phyloP scores from a whole-genome alignment of 2,329 filamentous ascomycete species.

The Diaporthe aspalathi region DNA sequence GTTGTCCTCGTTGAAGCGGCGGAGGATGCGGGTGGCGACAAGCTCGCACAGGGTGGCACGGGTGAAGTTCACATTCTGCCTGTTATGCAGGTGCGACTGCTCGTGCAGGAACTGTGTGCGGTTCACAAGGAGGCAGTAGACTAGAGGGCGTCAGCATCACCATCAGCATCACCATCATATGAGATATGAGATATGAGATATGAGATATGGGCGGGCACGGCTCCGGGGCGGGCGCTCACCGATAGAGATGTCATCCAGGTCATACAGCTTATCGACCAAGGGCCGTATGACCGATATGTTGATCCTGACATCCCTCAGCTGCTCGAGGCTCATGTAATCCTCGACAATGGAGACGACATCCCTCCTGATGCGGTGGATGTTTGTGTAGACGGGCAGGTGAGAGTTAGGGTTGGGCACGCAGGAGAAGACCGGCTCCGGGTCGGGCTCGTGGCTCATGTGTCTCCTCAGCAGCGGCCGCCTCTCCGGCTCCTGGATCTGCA shows the following conservation, averaged over 20 bases:
- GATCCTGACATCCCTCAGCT: slow-evolving; percentile 83
- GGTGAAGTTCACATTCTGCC: slow-evolving; percentile 84
- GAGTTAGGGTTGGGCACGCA: slow-evolving; percentile 69
- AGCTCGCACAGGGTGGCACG: slow-evolving; percentile 84
- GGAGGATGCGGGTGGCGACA: slow-evolving; percentile 80
- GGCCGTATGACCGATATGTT: slow-evolving; percentile 84
- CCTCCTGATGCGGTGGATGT: slow-evolving; percentile 77
- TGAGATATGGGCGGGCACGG: too few species aligned
- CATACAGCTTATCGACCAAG: slow-evolving; percentile 85
- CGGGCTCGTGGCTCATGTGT: slow-evolving; percentile 50
- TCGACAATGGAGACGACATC: slow-evolving; percentile 73
- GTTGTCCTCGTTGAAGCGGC: slow-evolving; percentile 83
- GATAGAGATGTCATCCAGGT: slow-evolving; percentile 82
- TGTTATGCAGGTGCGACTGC: slow-evolving; percentile 79
- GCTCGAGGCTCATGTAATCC: slow-evolving; percentile 75
- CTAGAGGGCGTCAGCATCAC: slow-evolving; percentile 51
- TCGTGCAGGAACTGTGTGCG: slow-evolving; percentile 82
- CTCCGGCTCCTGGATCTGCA: slow-evolving; percentile 43
- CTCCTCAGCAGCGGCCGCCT: slow-evolving; percentile 53
- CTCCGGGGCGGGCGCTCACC: slow-evolving; percentile 58
- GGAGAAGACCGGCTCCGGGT: slow-evolving; percentile 60
- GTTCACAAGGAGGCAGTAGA: slow-evolving; percentile 87
- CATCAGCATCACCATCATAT: too few species aligned
- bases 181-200: too few species aligned
- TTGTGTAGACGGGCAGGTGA: slow-evolving; percentile 78